A percentile compares a stretch with the other conserved stretches of the same genome.
Evolutionary conservation across 1,284 basidiomycete genomes (phyloP).

Genomic region (Cryptococcus sp.): DNA sequence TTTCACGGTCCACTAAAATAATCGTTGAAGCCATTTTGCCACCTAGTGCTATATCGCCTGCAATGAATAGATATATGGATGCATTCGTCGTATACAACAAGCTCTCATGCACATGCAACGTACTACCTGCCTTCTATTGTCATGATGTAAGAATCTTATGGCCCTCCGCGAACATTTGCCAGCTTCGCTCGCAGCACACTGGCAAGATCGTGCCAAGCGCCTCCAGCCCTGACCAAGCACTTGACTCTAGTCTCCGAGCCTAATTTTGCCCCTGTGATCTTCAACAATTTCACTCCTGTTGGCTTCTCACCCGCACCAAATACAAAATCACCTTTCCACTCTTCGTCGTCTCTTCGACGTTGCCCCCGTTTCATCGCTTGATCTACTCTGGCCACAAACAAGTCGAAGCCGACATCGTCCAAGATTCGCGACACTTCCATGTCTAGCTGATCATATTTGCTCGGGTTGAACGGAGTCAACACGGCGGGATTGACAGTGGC

Average conservation of each 20-base stretch:
- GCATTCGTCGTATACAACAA: neutral
- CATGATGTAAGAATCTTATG: too few species aligned
- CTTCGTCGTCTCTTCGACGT: constrained; percentile 34
- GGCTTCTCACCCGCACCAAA: constrained; percentile 42
- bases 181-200: constrained; percentile 25
- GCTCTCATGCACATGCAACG: neutral
- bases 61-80: neutral
- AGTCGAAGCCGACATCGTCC: constrained; percentile 26
- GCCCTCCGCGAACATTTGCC: constrained; percentile 10
- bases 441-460: constrained; percentile 46
- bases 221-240: constrained; percentile 37
- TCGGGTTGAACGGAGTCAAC: constrained; percentile 39
- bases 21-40: too few species aligned
- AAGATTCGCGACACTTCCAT: constrained; percentile 33
- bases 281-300: constrained; percentile 39
- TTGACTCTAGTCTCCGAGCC: constrained; percentile 28
- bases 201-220: constrained; percentile 39
- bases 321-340: constrained; percentile 50
- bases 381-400: constrained; percentile 43
- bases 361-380: constrained; percentile 43
- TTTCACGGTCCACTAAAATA: constrained; percentile 3
- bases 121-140: neutral
- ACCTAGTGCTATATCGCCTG: too few species aligned
- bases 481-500: constrained; percentile 3
- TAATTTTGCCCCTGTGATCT: constrained; percentile 23